phyloP scores from a whole-genome alignment of 768 basidiomycete genomes.

The Tubosaeta sp. region DNA sequence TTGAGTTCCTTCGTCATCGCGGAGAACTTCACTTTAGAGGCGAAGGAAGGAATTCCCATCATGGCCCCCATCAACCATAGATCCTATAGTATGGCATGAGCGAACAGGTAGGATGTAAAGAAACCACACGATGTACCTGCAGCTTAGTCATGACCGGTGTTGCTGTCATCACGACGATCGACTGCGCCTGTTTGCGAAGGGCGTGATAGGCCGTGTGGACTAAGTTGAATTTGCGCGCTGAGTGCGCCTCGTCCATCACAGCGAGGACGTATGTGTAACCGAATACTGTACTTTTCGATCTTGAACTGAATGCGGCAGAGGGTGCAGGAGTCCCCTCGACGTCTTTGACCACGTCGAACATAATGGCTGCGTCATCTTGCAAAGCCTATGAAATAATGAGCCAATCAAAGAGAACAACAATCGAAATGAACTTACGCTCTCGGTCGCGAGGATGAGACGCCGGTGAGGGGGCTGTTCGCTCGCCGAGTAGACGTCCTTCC shows the following conservation, averaged over 20 bases:
- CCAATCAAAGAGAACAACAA: not conserved
- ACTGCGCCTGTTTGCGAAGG: accelerated
- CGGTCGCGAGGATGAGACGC: not conserved
- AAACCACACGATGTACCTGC: not conserved
- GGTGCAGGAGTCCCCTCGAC: not conserved
- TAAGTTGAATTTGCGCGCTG: conserved; percentile 1
- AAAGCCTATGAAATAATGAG: not conserved
- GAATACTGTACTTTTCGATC: not conserved
- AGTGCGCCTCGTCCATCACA: conserved; percentile 8
- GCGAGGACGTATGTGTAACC: not conserved
- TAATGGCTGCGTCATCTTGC: not conserved
- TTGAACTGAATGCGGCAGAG: not conserved
- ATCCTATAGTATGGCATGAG: not conserved
- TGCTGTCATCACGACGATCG: not conserved
- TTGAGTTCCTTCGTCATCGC: not conserved
- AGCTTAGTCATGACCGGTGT: conserved; percentile 6
- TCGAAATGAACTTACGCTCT: not conserved
- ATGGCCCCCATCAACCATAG: conserved; percentile 5
- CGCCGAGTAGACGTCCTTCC: not conserved
- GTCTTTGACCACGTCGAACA: not conserved
- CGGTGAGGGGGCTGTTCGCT: not conserved
- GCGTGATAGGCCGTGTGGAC: not conserved
- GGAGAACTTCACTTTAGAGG: not conserved
- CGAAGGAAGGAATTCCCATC: not conserved
- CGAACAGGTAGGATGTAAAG: no score